Base-by-base conservation (phyloP, 805 yeast genomes). In the Phaffomyces opuntiae region DNA sequence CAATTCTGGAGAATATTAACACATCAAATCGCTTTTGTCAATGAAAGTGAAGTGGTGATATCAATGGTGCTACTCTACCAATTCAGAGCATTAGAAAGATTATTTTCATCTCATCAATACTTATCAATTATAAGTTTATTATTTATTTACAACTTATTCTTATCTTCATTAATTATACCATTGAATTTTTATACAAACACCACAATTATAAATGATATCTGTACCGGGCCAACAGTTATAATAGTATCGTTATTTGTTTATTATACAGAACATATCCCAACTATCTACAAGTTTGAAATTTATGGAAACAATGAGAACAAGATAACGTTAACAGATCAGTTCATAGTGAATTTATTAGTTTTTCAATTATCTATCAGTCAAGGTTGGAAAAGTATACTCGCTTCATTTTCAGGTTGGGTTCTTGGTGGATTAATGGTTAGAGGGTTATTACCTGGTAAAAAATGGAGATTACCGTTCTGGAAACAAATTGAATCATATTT, bases 231-330 rank as follows among this genome's bases (percentile, higher is more conserved):
- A 9, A 60, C 63, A 3, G 55, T 60, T 3, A 42, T 67, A 3
- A 25, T 69, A 5, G 65, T 66, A 49, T 65, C 68, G 3, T 44
- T 68, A 12, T 47, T 68, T 34, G 68, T 61, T 11, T 62, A 64
- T 33, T 69, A 67, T 47, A 59, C 63, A 41, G 62, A 60, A 27
- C 52, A 62, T 46, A 63, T 70, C n/a, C 74, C 74, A 4, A 60
- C 64, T 4, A 64, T 65, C 35, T 70, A 70, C 57, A 57, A 57
- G 47, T 67, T 69, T 55, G 66, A 67, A 43, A 55, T 49, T 13
- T 55, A 46, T 45, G 55, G 55, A 0, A 38, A 51, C 5, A 44
- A 38, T 3, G 44, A 43, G 2, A 47, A 43, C 38, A 57, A 53
- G 42, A 24, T 61, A 4, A 46, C 44, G 2, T 35, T 61, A 9